Percentiles rank a stretch among this genome's conserved stretches.
These are phyloP conservation scores for Arthrobotrys entomopaga DNA, from an alignment of 2,329 filamentous ascomycete genomes.

Conservation along the genomic window DNA sequence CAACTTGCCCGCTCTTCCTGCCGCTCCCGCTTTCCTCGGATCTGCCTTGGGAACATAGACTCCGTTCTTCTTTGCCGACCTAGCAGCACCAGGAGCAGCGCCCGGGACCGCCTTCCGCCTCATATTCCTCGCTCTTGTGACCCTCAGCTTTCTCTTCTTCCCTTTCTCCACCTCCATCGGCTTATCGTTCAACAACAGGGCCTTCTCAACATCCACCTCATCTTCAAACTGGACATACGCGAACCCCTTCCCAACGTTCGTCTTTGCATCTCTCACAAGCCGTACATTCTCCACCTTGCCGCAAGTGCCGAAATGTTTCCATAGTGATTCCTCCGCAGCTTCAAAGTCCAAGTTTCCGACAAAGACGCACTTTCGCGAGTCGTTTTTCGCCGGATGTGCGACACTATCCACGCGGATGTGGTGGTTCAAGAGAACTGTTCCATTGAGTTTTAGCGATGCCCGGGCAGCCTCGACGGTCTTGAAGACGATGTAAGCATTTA, in stretches of 20 bases:
- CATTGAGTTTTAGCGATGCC: slow-evolving; percentile 83
- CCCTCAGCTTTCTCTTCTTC: slow-evolving; percentile 74
- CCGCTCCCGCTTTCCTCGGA: slow-evolving; percentile 74
- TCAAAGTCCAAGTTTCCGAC: slow-evolving; percentile 97
- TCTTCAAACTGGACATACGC: slow-evolving; percentile 98
- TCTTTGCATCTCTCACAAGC: slow-evolving; percentile 87
- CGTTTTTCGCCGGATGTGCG: slow-evolving; percentile 82
- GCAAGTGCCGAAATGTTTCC: slow-evolving; percentile 79
- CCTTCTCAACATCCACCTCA: slow-evolving; percentile 87
- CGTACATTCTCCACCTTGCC: slow-evolving; percentile 93
- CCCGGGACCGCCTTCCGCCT: slow-evolving; percentile 64
- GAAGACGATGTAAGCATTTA: slow-evolving; percentile 95
- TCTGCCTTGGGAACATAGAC: slow-evolving; percentile 76
- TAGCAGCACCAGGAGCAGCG: slow-evolving; percentile 47
- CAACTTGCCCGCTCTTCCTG: slow-evolving; percentile 78
- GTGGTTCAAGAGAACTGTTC: slow-evolving; percentile 81
- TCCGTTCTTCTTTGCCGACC: slow-evolving; percentile 41
- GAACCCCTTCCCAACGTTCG: slow-evolving; percentile 93
- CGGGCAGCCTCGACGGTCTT: slow-evolving; percentile 78
- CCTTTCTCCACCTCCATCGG: slow-evolving; percentile 69
- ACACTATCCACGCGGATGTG: slow-evolving; percentile 92
- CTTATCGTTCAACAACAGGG: slow-evolving; percentile 86
- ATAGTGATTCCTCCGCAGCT: slow-evolving; percentile 94
- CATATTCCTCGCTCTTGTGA: slow-evolving; percentile 82
- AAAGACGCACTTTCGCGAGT: slow-evolving; percentile 91